phyloP scores from a whole-genome alignment of 306 rosid genomes.

The Comarum palustre region DNA sequence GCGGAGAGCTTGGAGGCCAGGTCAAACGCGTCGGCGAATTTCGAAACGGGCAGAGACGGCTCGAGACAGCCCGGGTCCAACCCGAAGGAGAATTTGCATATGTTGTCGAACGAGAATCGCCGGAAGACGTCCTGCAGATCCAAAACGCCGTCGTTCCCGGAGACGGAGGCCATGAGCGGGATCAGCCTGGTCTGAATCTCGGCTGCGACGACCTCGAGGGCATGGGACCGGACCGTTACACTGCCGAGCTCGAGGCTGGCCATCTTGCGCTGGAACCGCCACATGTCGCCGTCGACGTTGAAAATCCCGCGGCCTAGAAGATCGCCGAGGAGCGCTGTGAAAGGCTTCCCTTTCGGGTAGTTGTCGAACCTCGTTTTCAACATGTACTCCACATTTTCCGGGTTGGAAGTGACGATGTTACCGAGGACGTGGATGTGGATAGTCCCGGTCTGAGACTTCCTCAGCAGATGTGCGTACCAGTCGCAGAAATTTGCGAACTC shows the following conservation, averaged over 20 bases:
- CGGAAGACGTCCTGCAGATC: slow-evolving; percentile 74
- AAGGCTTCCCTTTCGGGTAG: slow-evolving; percentile 76
- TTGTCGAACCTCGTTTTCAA: slow-evolving; percentile 66
- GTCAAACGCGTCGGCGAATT: slow-evolving; percentile 54
- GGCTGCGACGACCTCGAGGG: slow-evolving; percentile 36
- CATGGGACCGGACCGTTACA: slow-evolving; percentile 55
- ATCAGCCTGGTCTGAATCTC: slow-evolving; percentile 51
- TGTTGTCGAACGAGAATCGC: slow-evolving; percentile 73
- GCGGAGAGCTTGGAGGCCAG: slow-evolving; percentile 62
- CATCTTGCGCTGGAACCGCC: slow-evolving; percentile 82
- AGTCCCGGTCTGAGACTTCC: slow-evolving; percentile 47
- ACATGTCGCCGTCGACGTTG: slow-evolving; percentile 67
- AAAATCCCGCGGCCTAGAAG: slow-evolving; percentile 81
- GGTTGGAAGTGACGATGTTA: slow-evolving; percentile 64
- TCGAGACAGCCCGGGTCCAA: slow-evolving; percentile 74
- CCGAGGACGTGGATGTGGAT: slow-evolving; percentile 61
- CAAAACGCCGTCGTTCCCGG: slow-evolving; percentile 12
- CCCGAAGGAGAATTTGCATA: slow-evolving; percentile 69
- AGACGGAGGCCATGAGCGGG: slow-evolving; percentile 31
- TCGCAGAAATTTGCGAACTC: slow-evolving; percentile 55
- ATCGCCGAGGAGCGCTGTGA: slow-evolving; percentile 73
- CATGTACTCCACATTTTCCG: slow-evolving; percentile 68
- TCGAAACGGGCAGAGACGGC: slow-evolving; percentile 39
- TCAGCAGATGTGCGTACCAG: slow-evolving; percentile 75
- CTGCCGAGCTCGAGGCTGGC: slow-evolving; percentile 75